Base-by-base conservation (phyloP, 352 stramenopile species). In the Elongisporangium anandrum region DNA sequence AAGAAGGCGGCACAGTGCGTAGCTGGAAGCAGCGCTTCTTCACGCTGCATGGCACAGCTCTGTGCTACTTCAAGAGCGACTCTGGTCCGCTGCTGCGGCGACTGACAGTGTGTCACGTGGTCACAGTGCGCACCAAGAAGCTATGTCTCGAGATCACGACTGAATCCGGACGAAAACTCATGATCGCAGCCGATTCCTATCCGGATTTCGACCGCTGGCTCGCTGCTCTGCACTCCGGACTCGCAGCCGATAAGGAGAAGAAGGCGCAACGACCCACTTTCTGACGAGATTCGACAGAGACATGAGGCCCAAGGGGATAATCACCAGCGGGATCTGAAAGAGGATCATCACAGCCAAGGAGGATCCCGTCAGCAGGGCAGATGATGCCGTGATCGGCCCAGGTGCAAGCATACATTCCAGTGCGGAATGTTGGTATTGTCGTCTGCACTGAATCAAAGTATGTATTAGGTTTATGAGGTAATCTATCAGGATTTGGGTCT, bases 41-140 rank as follows among this genome's bases (percentile, higher is more conserved):
- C 64, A 92, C 79, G 1, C 66, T 94, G 13, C 81, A 88, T 26
- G 81, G 82, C 7, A 75, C 80, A 45, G 83, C 74, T n/a, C 62
- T 94, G 56, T 87, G 81, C 52, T 94, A 94, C 66, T 94, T 88
- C 56, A 90, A 92, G 64, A 94, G 81, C 49, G 82, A 90, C 64
- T 87, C 86, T 24, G 85, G 83, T 0, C 72, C 81, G 4, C 65
- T 92, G 12, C 62, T 93, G 49, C 73, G 77, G 41, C 87, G 71
- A 60, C 72, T 85, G 29, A 85, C 76, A 13, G 78, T 92, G 13
- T 88, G 82, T 17, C 78, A 91, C 57, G 81, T 94, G 6, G 68
- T 85, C 23, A 76, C 83, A 0, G 59, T 89, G 52, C 78, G 75
- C 26, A 79, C 73, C 16, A 89, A 79, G 68, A 77, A 79, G 61